Evolutionary conservation across 805 yeast species (phyloP).

Genomic region (Pichia cephalocereana): DNA sequence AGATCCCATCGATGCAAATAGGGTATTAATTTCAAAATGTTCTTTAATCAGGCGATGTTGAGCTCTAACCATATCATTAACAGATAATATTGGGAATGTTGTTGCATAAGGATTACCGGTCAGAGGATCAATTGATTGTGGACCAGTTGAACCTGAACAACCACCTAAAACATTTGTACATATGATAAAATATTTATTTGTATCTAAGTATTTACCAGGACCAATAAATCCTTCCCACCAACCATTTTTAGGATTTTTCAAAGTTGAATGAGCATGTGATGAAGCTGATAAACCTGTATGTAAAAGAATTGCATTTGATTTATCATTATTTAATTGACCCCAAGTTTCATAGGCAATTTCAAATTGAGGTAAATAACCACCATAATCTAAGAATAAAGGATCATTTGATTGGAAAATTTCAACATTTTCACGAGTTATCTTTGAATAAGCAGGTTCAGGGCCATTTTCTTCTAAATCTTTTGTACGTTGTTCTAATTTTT

Average conservation of each 20-base stretch:
- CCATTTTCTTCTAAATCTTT: conserved; percentile 36
- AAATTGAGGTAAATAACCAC: conserved; percentile 64
- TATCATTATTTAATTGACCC: conserved; percentile 61
- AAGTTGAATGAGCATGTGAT: conserved; percentile 83
- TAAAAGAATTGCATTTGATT: conserved; percentile 64
- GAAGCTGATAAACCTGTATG: conserved; percentile 93
- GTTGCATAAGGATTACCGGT: conserved; percentile 67
- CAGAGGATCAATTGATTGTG: conserved; percentile 69
- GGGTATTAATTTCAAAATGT: conserved; percentile 50
- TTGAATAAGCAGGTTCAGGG: conserved; percentile 80
- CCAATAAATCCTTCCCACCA: conserved; percentile 98
- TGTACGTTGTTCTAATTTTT: conserved; percentile 53
- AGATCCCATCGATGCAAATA: conserved; percentile 79
- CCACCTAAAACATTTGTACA: conserved; percentile 94
- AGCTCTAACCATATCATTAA: conserved; percentile 87
- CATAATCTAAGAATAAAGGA: conserved; percentile 71
- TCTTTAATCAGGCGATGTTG: conserved; percentile 62
- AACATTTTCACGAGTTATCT: conserved; percentile 57
- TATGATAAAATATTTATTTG: conserved; percentile 69
- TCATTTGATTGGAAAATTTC: conserved; percentile 42
- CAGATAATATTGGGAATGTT: conserved; percentile 74
- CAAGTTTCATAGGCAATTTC: conserved; percentile 90
- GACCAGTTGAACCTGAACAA: conserved; percentile 93
- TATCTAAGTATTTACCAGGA: conserved; percentile 70
- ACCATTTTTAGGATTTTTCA: conserved; percentile 59